Conservation (phyloP, 2,329 filamentous ascomycete species). For the Trichoderma sp. region DNA sequence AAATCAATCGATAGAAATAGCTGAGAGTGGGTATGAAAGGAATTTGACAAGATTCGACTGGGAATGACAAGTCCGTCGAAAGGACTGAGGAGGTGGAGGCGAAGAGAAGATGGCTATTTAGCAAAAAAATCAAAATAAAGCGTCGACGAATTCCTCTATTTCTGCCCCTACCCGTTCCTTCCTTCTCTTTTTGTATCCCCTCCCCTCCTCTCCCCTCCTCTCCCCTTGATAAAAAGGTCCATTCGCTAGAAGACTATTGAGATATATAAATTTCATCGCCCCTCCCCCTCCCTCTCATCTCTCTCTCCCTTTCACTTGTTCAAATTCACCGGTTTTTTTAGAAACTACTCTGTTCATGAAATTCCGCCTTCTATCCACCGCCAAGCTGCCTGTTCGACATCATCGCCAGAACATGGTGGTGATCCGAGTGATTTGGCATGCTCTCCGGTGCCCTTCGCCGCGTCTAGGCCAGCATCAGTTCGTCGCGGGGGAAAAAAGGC, state of each 20-base stretch:
- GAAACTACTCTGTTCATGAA: neutral
- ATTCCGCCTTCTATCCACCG: constrained; percentile 33
- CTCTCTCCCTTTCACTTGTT: no score
- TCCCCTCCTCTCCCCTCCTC: neutral
- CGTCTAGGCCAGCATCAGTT: neutral
- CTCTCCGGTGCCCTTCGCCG: neutral
- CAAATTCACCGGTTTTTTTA: no score
- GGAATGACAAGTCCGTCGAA: neutral
- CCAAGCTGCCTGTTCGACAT: constrained; percentile 35
- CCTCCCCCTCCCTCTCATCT: no score
- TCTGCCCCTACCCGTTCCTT: neutral
- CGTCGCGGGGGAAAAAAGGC: neutral
- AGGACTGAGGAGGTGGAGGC: constrained; percentile 22
- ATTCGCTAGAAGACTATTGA: no score
- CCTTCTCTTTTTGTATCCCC: neutral
- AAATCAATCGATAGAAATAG: neutral
- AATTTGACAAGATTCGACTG: neutral
- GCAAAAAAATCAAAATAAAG: neutral
- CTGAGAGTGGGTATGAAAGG: neutral
- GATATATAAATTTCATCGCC: no score
- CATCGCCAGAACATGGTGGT: constrained; percentile 24
- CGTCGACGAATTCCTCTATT: neutral
- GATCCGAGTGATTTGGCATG: neutral
- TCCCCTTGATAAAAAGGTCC: no score
- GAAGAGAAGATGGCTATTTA: constrained; percentile 13